Conservation (phyloP, 1,139 yeast species). For the Arxiozyma telluris region DNA sequence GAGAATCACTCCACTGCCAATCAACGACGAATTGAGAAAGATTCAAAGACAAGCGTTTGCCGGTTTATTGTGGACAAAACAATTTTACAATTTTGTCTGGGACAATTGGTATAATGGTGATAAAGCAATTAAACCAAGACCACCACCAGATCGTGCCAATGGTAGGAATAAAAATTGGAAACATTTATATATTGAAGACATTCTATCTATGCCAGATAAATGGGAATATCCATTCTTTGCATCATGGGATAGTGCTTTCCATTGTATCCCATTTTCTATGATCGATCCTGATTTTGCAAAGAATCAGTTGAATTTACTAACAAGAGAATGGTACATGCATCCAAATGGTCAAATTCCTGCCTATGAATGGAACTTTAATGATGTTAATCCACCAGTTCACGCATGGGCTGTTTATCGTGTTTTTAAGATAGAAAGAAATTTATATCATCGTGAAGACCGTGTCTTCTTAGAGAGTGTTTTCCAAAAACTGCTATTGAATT, state of each 20-base stretch:
- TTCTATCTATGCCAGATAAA: slow-evolving; percentile 86
- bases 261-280: slow-evolving; percentile 90
- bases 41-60: slow-evolving; percentile 94
- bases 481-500: slow-evolving; percentile 81
- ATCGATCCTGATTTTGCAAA: slow-evolving; percentile 92
- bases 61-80: slow-evolving; percentile 91
- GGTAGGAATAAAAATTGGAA: slow-evolving; percentile 87
- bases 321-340: slow-evolving; percentile 97
- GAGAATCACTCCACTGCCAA: slow-evolving; percentile 80
- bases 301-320: slow-evolving; percentile 74
- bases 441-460: slow-evolving; percentile 75
- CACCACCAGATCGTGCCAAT: slow-evolving; percentile 71
- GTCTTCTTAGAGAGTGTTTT: slow-evolving; percentile 84
- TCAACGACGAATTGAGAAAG: slow-evolving; percentile 70
- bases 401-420: slow-evolving; percentile 95
- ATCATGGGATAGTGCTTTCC: slow-evolving; percentile 97
- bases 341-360: slow-evolving; percentile 99
- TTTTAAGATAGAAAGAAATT: slow-evolving; percentile 79
- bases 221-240: slow-evolving; percentile 98
- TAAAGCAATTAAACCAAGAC: slow-evolving; percentile 61
- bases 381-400: slow-evolving; percentile 95
- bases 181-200: slow-evolving; percentile 81
- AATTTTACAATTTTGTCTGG: slow-evolving; percentile 81
- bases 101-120: slow-evolving; percentile 88
- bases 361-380: slow-evolving; percentile 94